Base-by-base conservation (phyloP, 2,329 filamentous ascomycete genomes). In the Ophiostoma quercus region DNA sequence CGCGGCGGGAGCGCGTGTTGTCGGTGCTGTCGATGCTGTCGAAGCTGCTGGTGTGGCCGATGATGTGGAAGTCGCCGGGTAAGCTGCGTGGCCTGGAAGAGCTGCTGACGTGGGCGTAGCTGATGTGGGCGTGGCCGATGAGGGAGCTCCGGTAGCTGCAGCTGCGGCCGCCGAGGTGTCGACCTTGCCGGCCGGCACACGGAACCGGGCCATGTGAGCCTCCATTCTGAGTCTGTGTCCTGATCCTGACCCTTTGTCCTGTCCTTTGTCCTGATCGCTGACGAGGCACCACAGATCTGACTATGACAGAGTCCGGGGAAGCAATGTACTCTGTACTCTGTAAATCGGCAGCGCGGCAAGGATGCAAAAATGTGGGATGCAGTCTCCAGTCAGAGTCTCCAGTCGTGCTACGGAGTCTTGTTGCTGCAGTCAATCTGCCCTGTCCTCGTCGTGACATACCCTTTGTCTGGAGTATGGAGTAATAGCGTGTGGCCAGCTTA, bases 161-260 rank as follows among this genome's bases (percentile, higher is more conserved):
- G 29, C 16, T 9, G 12, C 57, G 12, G 39, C 32, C 6, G 65
- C 39, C 11, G n/a, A 14, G 16, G 66, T n/a, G 41, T 32, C 25
- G 14, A 32, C 66, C 65, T 43, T 22, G 66, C 43, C 29, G 25
- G 65, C 41, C 22, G 66, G 66, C 66, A 67, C 66, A 14, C 66
- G 66, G 66, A 67, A 67, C 66, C 66, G 66, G 29, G 43, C 43
- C 66, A 67, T 67, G 29, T 67, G 66, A 8, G 66, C 66, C 66
- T 67, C 66, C 66, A 67, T 67, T 9, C 39, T 66, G 37, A 34
- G 32, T 34, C 32, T 34, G 8, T 34, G 34, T 34, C 34, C 34
- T 8, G 34, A 34, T 34, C 34, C 34, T 34, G 34, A 34, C 8
- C 34, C 34, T 34, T 34, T 34, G 34, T 5, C 34, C 34, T 34